Evolutionary conservation across 352 stramenopile species (phyloP), one percentile per base, ranked within the genome.

Genomic region (Pythium sukuiense): DNA sequence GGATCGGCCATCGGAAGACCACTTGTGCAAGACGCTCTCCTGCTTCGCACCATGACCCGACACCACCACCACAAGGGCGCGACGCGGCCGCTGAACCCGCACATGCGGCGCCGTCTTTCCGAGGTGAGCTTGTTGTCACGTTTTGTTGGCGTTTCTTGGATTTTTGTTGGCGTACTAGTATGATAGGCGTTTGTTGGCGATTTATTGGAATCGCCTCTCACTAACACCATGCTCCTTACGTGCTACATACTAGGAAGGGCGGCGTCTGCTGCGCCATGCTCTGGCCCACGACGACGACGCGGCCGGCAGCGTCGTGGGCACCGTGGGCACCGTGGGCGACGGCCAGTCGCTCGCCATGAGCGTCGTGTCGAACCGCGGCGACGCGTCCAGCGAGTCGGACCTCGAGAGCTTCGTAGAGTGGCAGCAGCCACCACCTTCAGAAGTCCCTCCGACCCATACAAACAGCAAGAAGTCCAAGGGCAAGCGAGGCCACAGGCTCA

Each of bases 61-160:
- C 20, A 24, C 20, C 63, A 65, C 56, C 49, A 60, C 16, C 35
- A 93, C 94, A 67, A 99, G 54, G 58, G 82, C 54, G 89, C 95
- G 41, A 89, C 94, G 18, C 61, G 61, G 27, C 52, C 49, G 37
- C 43, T 72, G 26, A 56, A 53, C 41, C 55, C 56, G 52, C 75
- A 82, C 49, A 20, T 72, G 62, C 75, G 75, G 1, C 75, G 75
- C 61, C 60, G 57, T 3, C 75, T 82, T 33, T 82, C 76, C 18
- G 76, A 83, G 69, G 63, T 72, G 32, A 5, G 46, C 61, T 24
- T 6, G 39, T 0, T 32, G 33, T 3, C 8, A n/a, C 9, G 18
- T 53, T 29, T 32, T 20, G 14, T 63, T 43, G 30, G 6, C n/a
- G 20, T 24, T 24, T 24, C 20, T 24, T 24, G 20, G 20, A 24